Conservation (phyloP, 2,329 filamentous ascomycete genomes). For the Gaeumannomyces sp. region DNA sequence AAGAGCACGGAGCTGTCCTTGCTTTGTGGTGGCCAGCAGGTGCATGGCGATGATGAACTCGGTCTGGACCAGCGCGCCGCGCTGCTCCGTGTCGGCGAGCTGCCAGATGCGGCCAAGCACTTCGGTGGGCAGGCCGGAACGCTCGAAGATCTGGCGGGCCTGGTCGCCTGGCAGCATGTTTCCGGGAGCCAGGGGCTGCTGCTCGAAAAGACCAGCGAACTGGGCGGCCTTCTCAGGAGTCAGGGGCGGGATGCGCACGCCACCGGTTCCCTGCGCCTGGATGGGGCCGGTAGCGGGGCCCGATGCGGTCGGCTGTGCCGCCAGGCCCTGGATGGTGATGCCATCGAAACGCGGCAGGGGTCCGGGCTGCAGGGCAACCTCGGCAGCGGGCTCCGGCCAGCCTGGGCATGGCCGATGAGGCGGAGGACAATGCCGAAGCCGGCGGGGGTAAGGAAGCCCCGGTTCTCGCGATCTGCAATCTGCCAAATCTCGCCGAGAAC, state of each 20-base stretch:
- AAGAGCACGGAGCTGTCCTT: constrained; percentile 69
- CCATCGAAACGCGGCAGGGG: constrained; percentile 93
- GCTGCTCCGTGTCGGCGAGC: constrained; percentile 86
- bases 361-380: constrained; percentile 77
- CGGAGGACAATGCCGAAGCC: constrained; percentile 91
- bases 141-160: constrained; percentile 92
- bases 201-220: constrained; percentile 85
- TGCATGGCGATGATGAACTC: constrained; percentile 99
- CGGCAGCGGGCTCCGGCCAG: constrained; percentile 73
- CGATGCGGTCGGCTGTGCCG: constrained; percentile 26
- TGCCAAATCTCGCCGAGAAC: constrained; percentile 98
- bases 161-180: constrained; percentile 71
- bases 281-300: constrained; percentile 33
- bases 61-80: constrained; percentile 76
- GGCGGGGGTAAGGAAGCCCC: constrained; percentile 83
- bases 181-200: constrained; percentile 71
- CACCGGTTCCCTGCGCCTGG: constrained; percentile 53
- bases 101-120: constrained; percentile 93
- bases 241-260: constrained; percentile 80
- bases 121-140: constrained; percentile 83
- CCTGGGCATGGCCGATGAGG: constrained; percentile 93
- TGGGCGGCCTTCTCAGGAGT: constrained; percentile 84
- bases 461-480: constrained; percentile 94
- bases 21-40: constrained; percentile 85
- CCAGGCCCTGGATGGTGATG: constrained; percentile 38